These are phyloP conservation scores for Kuraishia piskuri DNA, from an alignment of 805 yeast species.

Conservation along the genomic window DNA sequence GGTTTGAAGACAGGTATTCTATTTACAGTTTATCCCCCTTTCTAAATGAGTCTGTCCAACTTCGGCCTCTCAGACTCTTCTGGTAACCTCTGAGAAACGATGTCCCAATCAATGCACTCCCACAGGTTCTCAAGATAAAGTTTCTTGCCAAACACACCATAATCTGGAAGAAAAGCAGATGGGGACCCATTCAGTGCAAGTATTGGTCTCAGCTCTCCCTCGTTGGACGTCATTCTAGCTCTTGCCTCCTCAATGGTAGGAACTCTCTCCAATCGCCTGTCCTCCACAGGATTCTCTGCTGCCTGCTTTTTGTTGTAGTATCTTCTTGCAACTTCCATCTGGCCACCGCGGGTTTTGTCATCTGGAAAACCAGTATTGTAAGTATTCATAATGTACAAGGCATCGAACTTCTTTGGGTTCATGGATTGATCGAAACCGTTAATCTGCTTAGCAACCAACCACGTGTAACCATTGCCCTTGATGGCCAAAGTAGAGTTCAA, in stretches of 20 bases:
- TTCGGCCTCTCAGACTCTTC: slow-evolving; percentile 8
- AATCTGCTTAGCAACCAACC: slow-evolving; percentile 65
- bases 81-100: slow-evolving; percentile 41
- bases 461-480: slow-evolving; percentile 85
- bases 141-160: slow-evolving; percentile 71
- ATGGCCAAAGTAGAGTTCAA: slow-evolving; percentile 61
- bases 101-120: slow-evolving; percentile 79
- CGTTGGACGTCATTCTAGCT: slow-evolving; percentile 21
- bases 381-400: slow-evolving; percentile 68
- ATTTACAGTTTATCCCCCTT: background rate
- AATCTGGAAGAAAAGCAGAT: slow-evolving; percentile 61
- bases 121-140: slow-evolving; percentile 68
- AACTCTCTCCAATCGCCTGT: slow-evolving; percentile 7
- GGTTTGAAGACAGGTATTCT: background rate
- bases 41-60: background rate
- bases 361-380: slow-evolving; percentile 86
- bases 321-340: slow-evolving; percentile 31
- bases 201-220: slow-evolving; percentile 44
- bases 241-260: slow-evolving; percentile 31
- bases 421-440: slow-evolving; percentile 13
- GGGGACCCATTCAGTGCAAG: slow-evolving; percentile 69
- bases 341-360: slow-evolving; percentile 45
- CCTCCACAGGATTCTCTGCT: slow-evolving; percentile 2
- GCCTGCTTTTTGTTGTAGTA: slow-evolving; percentile 5
- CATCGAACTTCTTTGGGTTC: slow-evolving; percentile 18